phyloP scores from a whole-genome alignment of 441 rosid genomes.

The Pelargonium cotyledonis region DNA sequence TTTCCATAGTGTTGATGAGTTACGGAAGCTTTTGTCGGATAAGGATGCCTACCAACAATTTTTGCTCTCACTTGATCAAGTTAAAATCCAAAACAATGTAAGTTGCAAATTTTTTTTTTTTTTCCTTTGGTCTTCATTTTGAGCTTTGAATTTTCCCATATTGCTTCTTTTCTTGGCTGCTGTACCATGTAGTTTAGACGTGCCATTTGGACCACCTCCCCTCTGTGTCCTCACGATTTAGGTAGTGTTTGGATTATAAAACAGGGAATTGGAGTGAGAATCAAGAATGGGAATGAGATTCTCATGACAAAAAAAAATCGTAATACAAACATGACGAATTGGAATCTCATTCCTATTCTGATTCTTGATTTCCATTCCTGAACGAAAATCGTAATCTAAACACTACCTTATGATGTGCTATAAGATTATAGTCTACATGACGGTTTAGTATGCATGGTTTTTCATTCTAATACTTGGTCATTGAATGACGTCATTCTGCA shows the following conservation, averaged over 20 bases:
- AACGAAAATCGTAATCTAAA: too few species aligned
- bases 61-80: slow-evolving; percentile 72
- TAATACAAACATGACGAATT: too few species aligned
- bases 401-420: background rate
- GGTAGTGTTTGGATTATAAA: too few species aligned
- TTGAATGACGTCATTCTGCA: too few species aligned
- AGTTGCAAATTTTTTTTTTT: slow-evolving; percentile 21
- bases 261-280: too few species aligned
- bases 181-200: background rate
- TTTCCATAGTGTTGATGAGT: slow-evolving; percentile 30
- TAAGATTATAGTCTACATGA: background rate
- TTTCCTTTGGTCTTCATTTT: background rate
- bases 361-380: too few species aligned
- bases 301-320: too few species aligned
- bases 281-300: too few species aligned
- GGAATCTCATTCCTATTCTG: too few species aligned
- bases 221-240: background rate
- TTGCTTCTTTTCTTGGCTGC: background rate
- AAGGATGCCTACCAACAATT: slow-evolving; percentile 80
- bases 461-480: too few species aligned
- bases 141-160: background rate
- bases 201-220: background rate
- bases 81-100: slow-evolving; percentile 73
- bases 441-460: too few species aligned
- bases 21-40: slow-evolving; percentile 77